Percentiles rank a stretch among this genome's conserved stretches.
Conservation (phyloP, 495 filamentous ascomycete genomes). For the Xylaria scruposa region DNA sequence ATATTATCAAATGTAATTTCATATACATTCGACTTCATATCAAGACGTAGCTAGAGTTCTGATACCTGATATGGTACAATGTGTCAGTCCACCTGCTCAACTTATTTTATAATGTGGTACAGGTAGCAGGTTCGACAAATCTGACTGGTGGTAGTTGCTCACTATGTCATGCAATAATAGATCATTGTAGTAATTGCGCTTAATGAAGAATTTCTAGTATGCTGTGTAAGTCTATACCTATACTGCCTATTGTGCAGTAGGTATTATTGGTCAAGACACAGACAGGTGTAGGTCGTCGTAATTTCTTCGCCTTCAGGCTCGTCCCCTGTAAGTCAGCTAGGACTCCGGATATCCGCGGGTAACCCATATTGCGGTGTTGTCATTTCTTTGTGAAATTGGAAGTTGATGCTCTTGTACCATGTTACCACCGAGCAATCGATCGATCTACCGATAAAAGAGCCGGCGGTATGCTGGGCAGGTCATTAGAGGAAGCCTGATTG, state of each 20-base stretch:
- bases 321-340: not conserved
- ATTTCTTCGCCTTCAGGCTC: not conserved
- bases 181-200: not conserved
- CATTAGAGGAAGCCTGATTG: not conserved
- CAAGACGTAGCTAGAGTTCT: no score
- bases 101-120: no score
- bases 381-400: not conserved
- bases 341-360: conserved; percentile 12
- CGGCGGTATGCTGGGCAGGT: not conserved
- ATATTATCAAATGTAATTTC: no score
- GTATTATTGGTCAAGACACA: not conserved
- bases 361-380: not conserved
- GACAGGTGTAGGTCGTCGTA: not conserved
- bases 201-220: not conserved
- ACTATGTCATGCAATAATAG: not conserved
- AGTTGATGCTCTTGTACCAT: not conserved
- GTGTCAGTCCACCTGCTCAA: no score
- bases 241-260: not conserved
- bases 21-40: no score
- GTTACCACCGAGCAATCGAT: not conserved
- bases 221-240: not conserved
- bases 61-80: no score
- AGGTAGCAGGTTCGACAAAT: no score
- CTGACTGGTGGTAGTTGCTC: no score
- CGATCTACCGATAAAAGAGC: not conserved